Evolutionary conservation across 176 grass and related monocot species (phyloP).

Genomic region (Raddia guianensis): DNA sequence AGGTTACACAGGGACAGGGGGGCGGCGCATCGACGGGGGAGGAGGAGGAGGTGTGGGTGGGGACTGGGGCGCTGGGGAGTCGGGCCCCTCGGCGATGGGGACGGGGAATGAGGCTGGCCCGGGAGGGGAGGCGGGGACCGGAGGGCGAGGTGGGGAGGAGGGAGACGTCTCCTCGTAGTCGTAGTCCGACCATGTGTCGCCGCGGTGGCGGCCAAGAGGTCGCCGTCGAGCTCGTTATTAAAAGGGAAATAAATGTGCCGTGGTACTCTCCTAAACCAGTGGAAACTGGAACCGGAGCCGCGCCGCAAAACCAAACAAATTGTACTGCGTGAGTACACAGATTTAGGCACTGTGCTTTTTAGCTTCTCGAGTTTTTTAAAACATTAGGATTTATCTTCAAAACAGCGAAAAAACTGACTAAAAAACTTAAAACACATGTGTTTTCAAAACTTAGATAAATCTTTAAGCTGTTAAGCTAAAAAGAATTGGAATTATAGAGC

Average conservation of each 20-base stretch:
- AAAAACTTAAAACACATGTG: too few relatives aligned
- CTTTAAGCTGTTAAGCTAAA: too few relatives aligned
- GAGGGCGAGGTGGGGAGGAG: slow-evolving; percentile 25
- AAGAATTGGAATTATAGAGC: too few relatives aligned
- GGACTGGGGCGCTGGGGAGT: background rate
- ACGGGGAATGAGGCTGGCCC: background rate
- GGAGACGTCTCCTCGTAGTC: slow-evolving; percentile 16
- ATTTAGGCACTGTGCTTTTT: too few relatives aligned
- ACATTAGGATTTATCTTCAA: too few relatives aligned
- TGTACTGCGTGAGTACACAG: too few relatives aligned
- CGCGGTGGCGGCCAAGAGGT: background rate
- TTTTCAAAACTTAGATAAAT: too few relatives aligned
- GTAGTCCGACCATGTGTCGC: slow-evolving; percentile 41
- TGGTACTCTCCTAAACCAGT: too few relatives aligned
- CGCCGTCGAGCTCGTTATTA: slow-evolving; percentile 10
- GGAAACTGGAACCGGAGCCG: background rate
- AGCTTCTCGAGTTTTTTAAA: too few relatives aligned
- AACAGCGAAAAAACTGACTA: too few relatives aligned
- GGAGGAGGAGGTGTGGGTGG: background rate
- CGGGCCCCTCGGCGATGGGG: background rate
- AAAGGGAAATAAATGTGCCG: too few relatives aligned
- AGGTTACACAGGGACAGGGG: background rate
- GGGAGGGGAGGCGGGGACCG: slow-evolving; percentile 17
- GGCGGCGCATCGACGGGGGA: background rate
- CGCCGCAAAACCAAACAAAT: background rate